These are phyloP conservation scores for Heritiera littoralis DNA, from an alignment of 345 rosid species.

Conservation along the genomic window DNA sequence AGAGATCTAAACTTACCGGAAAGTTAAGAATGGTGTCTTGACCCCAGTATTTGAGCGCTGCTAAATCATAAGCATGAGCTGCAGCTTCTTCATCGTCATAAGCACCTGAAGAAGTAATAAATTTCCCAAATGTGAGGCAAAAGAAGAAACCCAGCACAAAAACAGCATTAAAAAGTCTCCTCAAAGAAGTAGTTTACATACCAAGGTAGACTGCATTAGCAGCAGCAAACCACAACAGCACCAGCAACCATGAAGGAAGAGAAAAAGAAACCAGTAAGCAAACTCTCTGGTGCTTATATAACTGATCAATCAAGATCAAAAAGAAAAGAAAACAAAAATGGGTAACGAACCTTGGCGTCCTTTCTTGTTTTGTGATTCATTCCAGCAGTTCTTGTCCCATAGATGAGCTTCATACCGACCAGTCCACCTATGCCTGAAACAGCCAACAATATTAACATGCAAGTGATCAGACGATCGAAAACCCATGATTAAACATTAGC, in stretches of 20 bases:
- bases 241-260: neutral
- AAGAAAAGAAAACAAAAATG: neutral
- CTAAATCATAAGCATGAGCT: slow-evolving; percentile 94
- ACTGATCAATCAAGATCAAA: neutral
- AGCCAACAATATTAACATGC: neutral
- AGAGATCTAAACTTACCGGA: slow-evolving; percentile 45
- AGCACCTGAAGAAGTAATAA: slow-evolving; percentile 53
- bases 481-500: neutral
- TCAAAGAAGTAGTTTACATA: neutral
- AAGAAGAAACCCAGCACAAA: neutral
- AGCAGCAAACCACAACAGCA: neutral
- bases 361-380: slow-evolving; percentile 77
- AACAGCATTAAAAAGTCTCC: neutral
- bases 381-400: slow-evolving; percentile 91
- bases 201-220: slow-evolving; percentile 27
- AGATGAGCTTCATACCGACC: slow-evolving; percentile 86
- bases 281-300: neutral
- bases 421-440: slow-evolving; percentile 75
- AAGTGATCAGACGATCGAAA: neutral
- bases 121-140: neutral
- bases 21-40: slow-evolving; percentile 81
- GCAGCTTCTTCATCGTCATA: slow-evolving; percentile 91
- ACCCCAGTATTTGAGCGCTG: slow-evolving; percentile 97
- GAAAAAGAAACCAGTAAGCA: neutral
- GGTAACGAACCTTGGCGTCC: slow-evolving; percentile 69